Evolutionary conservation across 495 filamentous ascomycete genomes (phyloP).

Genomic region (Penicillium tannophilum): DNA sequence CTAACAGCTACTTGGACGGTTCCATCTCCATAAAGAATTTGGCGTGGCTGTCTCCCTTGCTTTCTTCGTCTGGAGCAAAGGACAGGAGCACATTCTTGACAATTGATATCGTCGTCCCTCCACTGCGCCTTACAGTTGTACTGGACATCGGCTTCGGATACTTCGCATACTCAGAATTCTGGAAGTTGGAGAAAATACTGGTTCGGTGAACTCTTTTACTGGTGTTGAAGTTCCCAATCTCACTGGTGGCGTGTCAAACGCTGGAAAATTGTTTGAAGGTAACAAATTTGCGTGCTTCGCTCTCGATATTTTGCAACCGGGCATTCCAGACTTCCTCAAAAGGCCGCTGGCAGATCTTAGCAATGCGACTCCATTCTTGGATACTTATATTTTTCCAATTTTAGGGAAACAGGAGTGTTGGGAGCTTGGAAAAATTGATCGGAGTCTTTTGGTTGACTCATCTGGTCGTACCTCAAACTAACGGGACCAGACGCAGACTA

Average conservation of each 20-base stretch:
- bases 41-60: constrained; percentile 8
- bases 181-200: constrained; percentile 54
- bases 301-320: constrained; percentile 21
- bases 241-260: constrained; percentile 45
- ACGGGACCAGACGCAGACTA: constrained; percentile 12
- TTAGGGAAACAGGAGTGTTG: constrained; percentile 6
- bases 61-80: constrained; percentile 25
- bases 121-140: constrained; percentile 28
- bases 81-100: constrained; percentile 50
- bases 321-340: constrained; percentile 13
- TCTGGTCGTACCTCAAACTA: constrained; percentile 12
- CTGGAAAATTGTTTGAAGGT: constrained; percentile 34
- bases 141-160: constrained; percentile 34
- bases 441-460: constrained; percentile 15
- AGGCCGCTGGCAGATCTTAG: constrained; percentile 9
- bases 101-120: constrained; percentile 54
- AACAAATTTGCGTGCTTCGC: constrained; percentile 45
- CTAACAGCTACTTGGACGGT: constrained; percentile 10
- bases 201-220: constrained; percentile 52
- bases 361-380: constrained; percentile 12
- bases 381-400: not conserved
- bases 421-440: constrained; percentile 11
- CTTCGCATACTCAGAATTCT: constrained; percentile 34
- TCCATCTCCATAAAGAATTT: constrained; percentile 16
- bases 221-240: constrained; percentile 44